These are phyloP conservation scores for Fusarium redolens DNA, from an alignment of 2,329 filamentous ascomycete genomes.

Conservation along the genomic window DNA sequence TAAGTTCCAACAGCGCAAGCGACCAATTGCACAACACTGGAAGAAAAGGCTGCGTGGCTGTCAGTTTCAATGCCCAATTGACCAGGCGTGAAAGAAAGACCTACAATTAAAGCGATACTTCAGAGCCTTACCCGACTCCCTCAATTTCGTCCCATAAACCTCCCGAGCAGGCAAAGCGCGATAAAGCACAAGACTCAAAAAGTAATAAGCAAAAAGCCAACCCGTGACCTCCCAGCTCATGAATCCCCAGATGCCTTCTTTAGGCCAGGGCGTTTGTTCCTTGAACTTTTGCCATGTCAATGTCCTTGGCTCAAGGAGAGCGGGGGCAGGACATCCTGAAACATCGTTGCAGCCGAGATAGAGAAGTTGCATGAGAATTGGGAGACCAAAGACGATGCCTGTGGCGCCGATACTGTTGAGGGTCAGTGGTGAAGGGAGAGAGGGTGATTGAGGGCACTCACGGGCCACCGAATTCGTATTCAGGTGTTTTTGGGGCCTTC, in stretches of 20 bases:
- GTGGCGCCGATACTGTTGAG: constrained; percentile 73
- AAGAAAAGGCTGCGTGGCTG: constrained; percentile 70
- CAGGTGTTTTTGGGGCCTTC: constrained; percentile 1
- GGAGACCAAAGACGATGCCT: constrained; percentile 80
- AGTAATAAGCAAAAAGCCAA: constrained; percentile 80
- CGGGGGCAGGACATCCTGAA: constrained; percentile 85
- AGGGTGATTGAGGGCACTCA: constrained; percentile 19
- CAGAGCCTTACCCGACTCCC: constrained; percentile 71
- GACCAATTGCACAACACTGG: constrained; percentile 75
- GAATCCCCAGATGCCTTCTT: constrained; percentile 73
- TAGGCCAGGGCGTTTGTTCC: constrained; percentile 80
- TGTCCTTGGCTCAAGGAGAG: constrained; percentile 74
- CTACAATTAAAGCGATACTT: constrained; percentile 82
- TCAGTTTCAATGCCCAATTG: not conserved
- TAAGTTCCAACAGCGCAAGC: constrained; percentile 77
- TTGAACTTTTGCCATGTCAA: constrained; percentile 77
- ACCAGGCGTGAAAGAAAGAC: not conserved
- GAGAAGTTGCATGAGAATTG: constrained; percentile 77
- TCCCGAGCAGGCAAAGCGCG: constrained; percentile 78
- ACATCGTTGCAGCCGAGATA: constrained; percentile 89
- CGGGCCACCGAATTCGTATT: constrained; percentile 52
- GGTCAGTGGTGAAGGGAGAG: not conserved
- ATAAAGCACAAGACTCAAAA: constrained; percentile 77
- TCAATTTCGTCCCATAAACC: constrained; percentile 74
- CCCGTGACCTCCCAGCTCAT: constrained; percentile 73